phyloP scores from a whole-genome alignment of 306 rosid species.

The Begonia fuchsioides region DNA sequence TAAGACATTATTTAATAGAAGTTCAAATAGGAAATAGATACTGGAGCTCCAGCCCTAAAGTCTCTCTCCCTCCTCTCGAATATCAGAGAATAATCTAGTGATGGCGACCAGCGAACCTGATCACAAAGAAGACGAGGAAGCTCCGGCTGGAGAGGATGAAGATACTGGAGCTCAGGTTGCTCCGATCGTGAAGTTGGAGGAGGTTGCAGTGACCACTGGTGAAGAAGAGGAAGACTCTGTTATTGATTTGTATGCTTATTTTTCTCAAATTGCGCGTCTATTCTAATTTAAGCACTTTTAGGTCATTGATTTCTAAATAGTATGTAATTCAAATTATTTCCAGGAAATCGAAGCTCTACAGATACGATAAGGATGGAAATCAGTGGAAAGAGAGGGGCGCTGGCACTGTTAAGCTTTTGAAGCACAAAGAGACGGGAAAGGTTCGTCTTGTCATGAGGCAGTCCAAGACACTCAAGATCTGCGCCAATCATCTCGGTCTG shows the following conservation, averaged over 20 bases:
- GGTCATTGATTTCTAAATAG: too few relatives aligned
- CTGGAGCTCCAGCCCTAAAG: not conserved
- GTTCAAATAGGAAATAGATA: too few relatives aligned
- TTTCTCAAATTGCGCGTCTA: not conserved
- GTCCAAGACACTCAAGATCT: too few relatives aligned
- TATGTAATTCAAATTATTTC: not conserved
- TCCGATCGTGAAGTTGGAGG: conserved; percentile 85
- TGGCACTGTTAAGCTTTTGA: too few relatives aligned
- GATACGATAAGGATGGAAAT: conserved; percentile 76
- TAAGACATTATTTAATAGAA: too few relatives aligned
- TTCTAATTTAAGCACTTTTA: too few relatives aligned
- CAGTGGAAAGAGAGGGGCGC: conserved; percentile 94
- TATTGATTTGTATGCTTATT: conserved; percentile 55
- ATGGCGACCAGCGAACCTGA: conserved; percentile 75
- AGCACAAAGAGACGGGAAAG: too few relatives aligned
- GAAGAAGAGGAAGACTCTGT: conserved; percentile 66
- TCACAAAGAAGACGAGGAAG: conserved; percentile 73
- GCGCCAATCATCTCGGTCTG: too few relatives aligned
- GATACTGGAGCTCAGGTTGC: conserved; percentile 97
- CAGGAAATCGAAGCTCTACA: conserved; percentile 84
- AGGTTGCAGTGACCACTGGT: conserved; percentile 57
- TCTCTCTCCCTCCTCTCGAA: not conserved
- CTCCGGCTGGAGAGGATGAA: conserved; percentile 74
- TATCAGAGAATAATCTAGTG: conserved; percentile 7
- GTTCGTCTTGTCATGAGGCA: too few relatives aligned